Percentiles rank a stretch among this genome's conserved stretches.
phyloP scores from a whole-genome alignment of 768 basidiomycete species.

The Megacollybia marginata region DNA sequence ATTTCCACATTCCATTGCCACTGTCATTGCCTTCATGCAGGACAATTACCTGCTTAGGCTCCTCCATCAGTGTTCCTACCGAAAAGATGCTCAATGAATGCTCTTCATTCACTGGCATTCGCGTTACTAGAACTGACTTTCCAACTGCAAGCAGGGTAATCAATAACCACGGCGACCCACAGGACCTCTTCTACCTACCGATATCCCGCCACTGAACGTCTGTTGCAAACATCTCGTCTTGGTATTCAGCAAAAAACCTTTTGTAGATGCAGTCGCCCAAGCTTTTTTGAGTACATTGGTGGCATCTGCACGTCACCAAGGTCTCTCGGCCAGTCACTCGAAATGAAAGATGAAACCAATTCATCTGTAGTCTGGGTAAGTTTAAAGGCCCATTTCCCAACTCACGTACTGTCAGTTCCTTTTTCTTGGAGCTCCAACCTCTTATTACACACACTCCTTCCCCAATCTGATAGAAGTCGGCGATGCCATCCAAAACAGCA shows the following conservation, averaged over 20 bases:
- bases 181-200: too few relatives aligned
- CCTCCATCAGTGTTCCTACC: background rate
- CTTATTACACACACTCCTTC: too few relatives aligned
- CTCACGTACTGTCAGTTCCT: too few relatives aligned
- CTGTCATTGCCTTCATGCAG: background rate
- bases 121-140: background rate
- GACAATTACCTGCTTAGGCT: background rate
- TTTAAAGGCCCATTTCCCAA: too few relatives aligned
- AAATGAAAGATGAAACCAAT: too few relatives aligned
- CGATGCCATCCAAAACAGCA: too few relatives aligned
- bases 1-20: background rate
- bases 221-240: background rate
- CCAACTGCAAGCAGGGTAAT: background rate
- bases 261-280: background rate
- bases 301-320: too few relatives aligned
- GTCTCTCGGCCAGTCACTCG: too few relatives aligned
- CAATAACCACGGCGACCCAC: background rate
- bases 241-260: background rate
- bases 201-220: background rate
- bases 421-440: too few relatives aligned
- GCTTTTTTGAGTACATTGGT: too few relatives aligned
- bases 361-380: too few relatives aligned
- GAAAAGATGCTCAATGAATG: background rate
- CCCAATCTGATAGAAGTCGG: too few relatives aligned
- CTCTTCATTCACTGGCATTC: background rate